These are phyloP conservation scores for Pseudogymnoascus sp. DNA, from an alignment of 2,329 filamentous ascomycete species.

Conservation along the genomic window DNA sequence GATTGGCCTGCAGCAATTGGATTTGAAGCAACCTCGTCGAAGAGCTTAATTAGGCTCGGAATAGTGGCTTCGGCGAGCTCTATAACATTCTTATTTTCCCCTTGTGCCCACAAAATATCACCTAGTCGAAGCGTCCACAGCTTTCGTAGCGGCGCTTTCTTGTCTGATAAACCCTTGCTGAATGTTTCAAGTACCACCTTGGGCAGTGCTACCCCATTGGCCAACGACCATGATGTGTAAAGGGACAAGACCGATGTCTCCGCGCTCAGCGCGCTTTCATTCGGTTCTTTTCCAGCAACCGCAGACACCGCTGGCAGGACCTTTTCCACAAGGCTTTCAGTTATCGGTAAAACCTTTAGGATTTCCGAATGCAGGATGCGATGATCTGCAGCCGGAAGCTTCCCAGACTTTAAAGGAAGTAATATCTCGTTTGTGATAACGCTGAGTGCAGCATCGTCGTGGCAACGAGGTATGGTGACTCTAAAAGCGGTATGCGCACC, in stretches of 20 bases:
- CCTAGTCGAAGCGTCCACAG: conserved; percentile 73
- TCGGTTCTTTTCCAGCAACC: conserved; percentile 75
- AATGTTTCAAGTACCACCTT: conserved; percentile 63
- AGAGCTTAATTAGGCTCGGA: conserved; percentile 56
- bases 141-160: conserved; percentile 67
- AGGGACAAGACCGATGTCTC: conserved; percentile 65
- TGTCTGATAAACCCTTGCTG: conserved; percentile 76
- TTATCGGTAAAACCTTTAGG: conserved; percentile 56
- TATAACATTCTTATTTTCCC: conserved; percentile 39
- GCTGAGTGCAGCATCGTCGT: conserved; percentile 48
- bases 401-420: conserved; percentile 70
- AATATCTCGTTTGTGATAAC: conserved; percentile 72
- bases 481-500: conserved; percentile 70
- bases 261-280: conserved; percentile 69
- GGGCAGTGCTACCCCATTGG: conserved; percentile 52
- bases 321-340: conserved; percentile 54
- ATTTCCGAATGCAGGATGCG: conserved; percentile 76
- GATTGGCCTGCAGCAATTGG: conserved; percentile 71
- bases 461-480: conserved; percentile 54
- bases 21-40: conserved; percentile 71
- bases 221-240: conserved; percentile 55
- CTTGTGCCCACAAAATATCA: conserved; percentile 56
- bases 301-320: conserved; percentile 58
- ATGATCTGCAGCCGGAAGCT: conserved; percentile 78
- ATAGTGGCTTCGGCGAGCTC: conserved; percentile 46